Evolutionary conservation across 306 rosid species (phyloP), one percentile per base, ranked within the genome.

Genomic region (Cicer pinnatifidum): DNA sequence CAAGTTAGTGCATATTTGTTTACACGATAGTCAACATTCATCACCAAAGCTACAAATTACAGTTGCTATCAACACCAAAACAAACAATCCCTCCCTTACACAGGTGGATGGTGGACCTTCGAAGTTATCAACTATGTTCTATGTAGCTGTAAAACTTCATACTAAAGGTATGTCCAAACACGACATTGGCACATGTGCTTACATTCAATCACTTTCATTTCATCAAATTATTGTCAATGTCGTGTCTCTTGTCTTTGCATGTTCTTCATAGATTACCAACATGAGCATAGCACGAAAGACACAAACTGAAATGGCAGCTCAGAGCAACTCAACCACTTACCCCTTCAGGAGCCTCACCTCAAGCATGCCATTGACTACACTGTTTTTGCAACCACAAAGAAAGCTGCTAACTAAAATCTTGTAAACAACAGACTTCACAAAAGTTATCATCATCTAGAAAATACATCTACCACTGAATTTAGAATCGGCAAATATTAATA

Each of bases 321-420:
- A 12, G 43, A n/a, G 7, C 44, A 12, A 40, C 65, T 33, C 10
- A 59, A 60, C 33, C 15, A 72, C 37, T n/a, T n/a, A 41, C 1
- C 39, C 47, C 72, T 53, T 65, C 57, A 11, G 4, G 12, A 6
- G 12, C 67, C 67, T 41, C 45, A 44, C 6, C 59, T 54, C 67
- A 67, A 6, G n/a, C 46, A 8, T 9, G 0, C 56, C 64, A 11
- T 63, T 50, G 53, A 75, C 64, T 38, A 39, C 33, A 62, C 63
- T 53, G 46, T 41, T 66, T 11, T 64, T 65, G 47, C 58, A 76
- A 68, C 33, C 2, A 61, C 9, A 67, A 4, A 46, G 3, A 58
- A 58, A 35, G 52, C 75, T 50, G 12, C 35, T 68, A 68, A 19
- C 44, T 58, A 68, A 5, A 45, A 77, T 13, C 35, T 67, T n/a